Conservation (phyloP, 164 flowering plant species). For the Kingdonia uniflora region DNA sequence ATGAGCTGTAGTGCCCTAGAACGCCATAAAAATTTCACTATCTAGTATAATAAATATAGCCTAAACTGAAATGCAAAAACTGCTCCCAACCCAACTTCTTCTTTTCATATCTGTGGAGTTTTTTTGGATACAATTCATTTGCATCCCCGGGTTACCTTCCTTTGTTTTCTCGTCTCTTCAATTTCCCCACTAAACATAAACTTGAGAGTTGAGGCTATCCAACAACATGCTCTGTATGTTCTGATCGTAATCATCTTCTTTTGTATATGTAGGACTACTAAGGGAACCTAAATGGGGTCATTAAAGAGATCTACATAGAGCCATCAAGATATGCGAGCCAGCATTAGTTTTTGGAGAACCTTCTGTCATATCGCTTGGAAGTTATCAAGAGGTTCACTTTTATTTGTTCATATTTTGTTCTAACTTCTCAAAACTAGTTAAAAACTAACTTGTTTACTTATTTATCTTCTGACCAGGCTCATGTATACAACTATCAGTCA, state of each 20-base stretch:
- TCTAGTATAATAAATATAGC: too few species aligned
- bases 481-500: constrained; percentile 40
- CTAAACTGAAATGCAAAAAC: too few species aligned
- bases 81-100: too few species aligned
- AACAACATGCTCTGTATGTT: background rate
- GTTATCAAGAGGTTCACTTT: constrained; percentile 54
- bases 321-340: constrained; percentile 70
- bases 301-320: constrained; percentile 69
- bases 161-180: too few species aligned
- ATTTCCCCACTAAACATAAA: too few species aligned
- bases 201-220: too few species aligned
- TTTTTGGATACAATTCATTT: too few species aligned
- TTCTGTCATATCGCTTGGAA: constrained; percentile 39
- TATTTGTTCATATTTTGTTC: background rate
- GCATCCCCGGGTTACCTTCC: too few species aligned
- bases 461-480: constrained; percentile 34
- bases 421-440: background rate
- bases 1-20: too few species aligned
- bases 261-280: constrained; percentile 36
- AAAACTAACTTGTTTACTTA: too few species aligned
- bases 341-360: constrained; percentile 71
- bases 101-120: too few species aligned
- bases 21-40: too few species aligned
- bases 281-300: constrained; percentile 86
- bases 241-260: background rate